These are phyloP conservation scores for Tolypocladium sp. DNA, from an alignment of 2,329 filamentous ascomycete species.

Conservation along the genomic window DNA sequence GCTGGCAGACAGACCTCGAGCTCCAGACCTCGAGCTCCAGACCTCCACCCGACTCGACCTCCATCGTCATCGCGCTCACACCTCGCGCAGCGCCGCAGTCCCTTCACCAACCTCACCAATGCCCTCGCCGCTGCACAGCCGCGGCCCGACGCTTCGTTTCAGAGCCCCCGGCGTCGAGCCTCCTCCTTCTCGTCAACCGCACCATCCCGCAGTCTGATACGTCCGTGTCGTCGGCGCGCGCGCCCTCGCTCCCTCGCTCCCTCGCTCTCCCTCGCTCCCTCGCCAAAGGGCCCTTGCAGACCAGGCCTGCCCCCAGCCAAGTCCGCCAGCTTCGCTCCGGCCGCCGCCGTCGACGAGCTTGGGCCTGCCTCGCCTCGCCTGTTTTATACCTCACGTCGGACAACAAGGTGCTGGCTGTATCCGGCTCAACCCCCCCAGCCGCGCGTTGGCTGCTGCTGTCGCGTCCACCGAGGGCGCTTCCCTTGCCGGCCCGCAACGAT, in stretches of 20 bases:
- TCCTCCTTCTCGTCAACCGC: neutral
- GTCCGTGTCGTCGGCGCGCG: neutral
- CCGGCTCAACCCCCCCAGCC: neutral
- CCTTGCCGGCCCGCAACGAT: neutral
- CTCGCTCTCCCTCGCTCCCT: neutral
- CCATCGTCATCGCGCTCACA: neutral
- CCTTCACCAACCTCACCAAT: neutral
- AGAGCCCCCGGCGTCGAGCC: neutral
- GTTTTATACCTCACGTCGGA: too few relatives aligned
- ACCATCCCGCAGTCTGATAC: neutral
- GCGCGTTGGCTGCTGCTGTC: neutral
- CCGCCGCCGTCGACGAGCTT: too few relatives aligned
- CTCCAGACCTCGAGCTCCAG: neutral
- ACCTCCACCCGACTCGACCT: neutral
- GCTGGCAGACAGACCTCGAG: neutral
- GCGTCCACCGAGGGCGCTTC: neutral
- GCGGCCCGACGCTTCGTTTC: neutral
- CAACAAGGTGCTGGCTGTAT: too few relatives aligned
- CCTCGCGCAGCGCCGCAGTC: neutral
- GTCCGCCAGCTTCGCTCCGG: neutral
- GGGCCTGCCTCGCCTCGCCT: neutral
- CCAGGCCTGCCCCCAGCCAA: neutral
- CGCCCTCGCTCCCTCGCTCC: neutral
- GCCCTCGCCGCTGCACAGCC: neutral
- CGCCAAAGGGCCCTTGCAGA: neutral